These are phyloP conservation scores for Alternaria solani DNA, from an alignment of 2,329 filamentous ascomycete species.

Conservation along the genomic window DNA sequence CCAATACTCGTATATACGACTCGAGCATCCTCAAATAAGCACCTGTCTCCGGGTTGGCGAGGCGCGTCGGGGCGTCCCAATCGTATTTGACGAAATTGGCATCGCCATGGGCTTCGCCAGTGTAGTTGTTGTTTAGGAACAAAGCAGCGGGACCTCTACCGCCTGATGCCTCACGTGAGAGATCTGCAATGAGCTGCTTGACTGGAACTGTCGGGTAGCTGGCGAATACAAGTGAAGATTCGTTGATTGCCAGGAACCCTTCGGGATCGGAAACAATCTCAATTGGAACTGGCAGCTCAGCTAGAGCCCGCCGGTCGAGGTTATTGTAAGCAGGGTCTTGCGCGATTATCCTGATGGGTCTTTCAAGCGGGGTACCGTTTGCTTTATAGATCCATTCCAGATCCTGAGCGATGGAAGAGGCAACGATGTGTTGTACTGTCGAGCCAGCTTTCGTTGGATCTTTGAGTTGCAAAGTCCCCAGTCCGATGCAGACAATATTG, in stretches of 20 bases:
- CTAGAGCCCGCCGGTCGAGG: background rate
- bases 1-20: background rate
- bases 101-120: background rate
- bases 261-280: background rate
- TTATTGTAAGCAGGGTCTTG: slow-evolving; percentile 3
- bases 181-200: slow-evolving; percentile 1
- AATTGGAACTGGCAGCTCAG: background rate
- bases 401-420: no score
- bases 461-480: no score
- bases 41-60: background rate
- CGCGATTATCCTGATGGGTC: background rate
- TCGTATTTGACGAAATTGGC: background rate
- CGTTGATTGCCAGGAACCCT: slow-evolving; percentile 1
- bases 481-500: no score
- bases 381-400: no score
- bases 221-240: background rate
- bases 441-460: no score
- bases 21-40: background rate
- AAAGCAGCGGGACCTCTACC: background rate
- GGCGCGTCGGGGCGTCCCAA: background rate
- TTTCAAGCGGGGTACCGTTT: background rate
- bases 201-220: background rate
- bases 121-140: background rate
- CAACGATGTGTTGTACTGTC: no score
- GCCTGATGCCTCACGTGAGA: background rate